A percentile compares a stretch with the other conserved stretches of the same genome.
Evolutionary conservation across 2,329 filamentous ascomycete genomes (phyloP).

Genomic region (Chrysosphaeria jannelii): DNA sequence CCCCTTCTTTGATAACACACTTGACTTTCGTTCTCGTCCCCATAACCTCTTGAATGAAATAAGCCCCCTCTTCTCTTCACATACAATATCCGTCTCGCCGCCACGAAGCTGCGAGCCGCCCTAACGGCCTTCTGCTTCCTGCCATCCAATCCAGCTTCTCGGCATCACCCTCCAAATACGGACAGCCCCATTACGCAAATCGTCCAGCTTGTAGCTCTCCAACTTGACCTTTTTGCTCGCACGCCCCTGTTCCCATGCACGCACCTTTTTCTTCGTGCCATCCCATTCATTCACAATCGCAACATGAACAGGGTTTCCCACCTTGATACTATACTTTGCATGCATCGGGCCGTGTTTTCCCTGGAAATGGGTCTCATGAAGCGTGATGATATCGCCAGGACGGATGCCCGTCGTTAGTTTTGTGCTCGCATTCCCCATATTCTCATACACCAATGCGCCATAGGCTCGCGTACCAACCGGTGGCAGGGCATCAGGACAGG

Average conservation of each 20-base stretch:
- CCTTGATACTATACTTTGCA: slow-evolving; percentile 67
- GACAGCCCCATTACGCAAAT: slow-evolving; percentile 76
- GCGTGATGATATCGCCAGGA: slow-evolving; percentile 64
- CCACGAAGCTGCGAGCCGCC: slow-evolving; percentile 9
- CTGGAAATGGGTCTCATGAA: slow-evolving; percentile 82
- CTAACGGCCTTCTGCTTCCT: slow-evolving; percentile 45
- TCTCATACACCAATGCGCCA: slow-evolving; percentile 77
- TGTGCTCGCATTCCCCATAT: slow-evolving; percentile 78
- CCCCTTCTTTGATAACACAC: no score
- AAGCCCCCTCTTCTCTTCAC: no score
- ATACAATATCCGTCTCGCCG: no score
- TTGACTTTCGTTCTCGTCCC: no score
- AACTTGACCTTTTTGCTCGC: slow-evolving; percentile 82
- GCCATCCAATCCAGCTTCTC: slow-evolving; percentile 78
- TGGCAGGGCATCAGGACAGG: slow-evolving; percentile 40
- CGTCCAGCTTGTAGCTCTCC: slow-evolving; percentile 82
- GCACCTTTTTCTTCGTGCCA: slow-evolving; percentile 89
- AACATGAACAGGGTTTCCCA: slow-evolving; percentile 71
- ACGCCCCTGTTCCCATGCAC: slow-evolving; percentile 80
- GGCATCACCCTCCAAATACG: slow-evolving; percentile 94
- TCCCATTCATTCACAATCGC: slow-evolving; percentile 90
- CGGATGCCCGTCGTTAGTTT: slow-evolving; percentile 81
- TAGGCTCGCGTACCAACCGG: slow-evolving; percentile 76
- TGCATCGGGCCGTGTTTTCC: slow-evolving; percentile 90
- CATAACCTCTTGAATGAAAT: no score